Conservation (phyloP, 805 yeast genomes). For the Cyberlindnera suaveolens region DNA sequence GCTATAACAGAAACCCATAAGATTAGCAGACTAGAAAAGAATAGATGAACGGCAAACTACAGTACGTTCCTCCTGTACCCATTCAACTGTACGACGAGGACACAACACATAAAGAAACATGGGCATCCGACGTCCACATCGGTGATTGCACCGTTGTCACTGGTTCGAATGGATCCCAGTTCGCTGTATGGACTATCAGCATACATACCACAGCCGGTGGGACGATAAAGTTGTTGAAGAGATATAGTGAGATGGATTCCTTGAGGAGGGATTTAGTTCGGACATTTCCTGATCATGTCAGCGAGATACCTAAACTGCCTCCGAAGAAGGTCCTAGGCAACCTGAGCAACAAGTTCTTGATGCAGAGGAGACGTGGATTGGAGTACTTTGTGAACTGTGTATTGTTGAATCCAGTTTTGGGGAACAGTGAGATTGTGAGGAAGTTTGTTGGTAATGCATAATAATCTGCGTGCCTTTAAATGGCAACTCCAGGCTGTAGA, state of each 20-base stretch:
- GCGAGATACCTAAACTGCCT: conserved; percentile 40
- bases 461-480: no score
- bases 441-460: conserved; percentile 18
- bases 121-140: conserved; percentile 35
- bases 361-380: conserved; percentile 33
- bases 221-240: conserved; percentile 39
- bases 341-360: conserved; percentile 27
- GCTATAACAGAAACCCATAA: no score
- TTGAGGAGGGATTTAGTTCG: conserved; percentile 35
- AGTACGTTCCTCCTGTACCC: conserved; percentile 33
- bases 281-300: conserved; percentile 29
- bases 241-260: conserved; percentile 59
- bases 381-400: conserved; percentile 40
- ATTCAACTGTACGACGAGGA: conserved; percentile 29
- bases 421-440: conserved; percentile 27
- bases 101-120: conserved; percentile 8
- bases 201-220: conserved; percentile 30
- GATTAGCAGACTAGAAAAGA: no score
- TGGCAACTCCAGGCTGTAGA: no score
- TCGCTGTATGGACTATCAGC: conserved; percentile 36
- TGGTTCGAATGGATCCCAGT: conserved; percentile 32
- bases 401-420: conserved; percentile 35
- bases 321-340: conserved; percentile 31
- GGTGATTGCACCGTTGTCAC: conserved; percentile 33
- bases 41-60: conserved; percentile 4